Percentiles rank a stretch among this genome's conserved stretches.
Evolutionary conservation across 352 stramenopile species (phyloP).

Genomic region (Globisporangium mamillatum): DNA sequence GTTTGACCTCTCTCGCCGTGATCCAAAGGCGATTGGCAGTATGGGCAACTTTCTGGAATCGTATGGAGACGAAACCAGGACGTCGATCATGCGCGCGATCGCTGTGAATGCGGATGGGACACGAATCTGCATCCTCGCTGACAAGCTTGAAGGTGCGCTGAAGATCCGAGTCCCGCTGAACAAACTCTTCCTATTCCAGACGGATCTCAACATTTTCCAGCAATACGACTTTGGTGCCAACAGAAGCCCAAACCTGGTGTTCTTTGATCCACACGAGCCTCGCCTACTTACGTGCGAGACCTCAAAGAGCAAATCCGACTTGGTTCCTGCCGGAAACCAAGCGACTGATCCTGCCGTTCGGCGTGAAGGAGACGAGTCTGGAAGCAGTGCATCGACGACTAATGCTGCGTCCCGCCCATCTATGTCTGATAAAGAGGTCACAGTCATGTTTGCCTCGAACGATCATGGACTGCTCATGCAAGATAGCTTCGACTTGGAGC

Average conservation of each 20-base stretch:
- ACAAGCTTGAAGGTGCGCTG: constrained; percentile 70
- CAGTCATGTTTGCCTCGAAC: constrained; percentile 90
- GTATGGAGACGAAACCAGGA: constrained; percentile 54
- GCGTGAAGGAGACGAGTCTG: constrained; percentile 19
- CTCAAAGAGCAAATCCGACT: constrained; percentile 42
- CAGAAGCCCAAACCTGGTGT: constrained; percentile 75
- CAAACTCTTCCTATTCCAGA: constrained; percentile 90
- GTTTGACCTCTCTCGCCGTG: constrained; percentile 81
- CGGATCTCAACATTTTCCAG: constrained; percentile 87
- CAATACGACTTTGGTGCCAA: constrained; percentile 86
- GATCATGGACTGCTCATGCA: constrained; percentile 91
- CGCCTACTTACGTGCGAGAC: constrained; percentile 87
- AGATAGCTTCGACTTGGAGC: constrained; percentile 85
- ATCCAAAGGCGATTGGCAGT: constrained; percentile 85
- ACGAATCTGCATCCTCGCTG: constrained; percentile 84
- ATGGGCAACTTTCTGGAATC: constrained; percentile 72
- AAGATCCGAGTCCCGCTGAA: constrained; percentile 83
- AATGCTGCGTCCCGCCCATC: constrained; percentile 10
- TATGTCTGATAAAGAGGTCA: constrained; percentile 82
- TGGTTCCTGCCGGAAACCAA: constrained; percentile 5
- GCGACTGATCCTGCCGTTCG: constrained; percentile 6
- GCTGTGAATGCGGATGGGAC: constrained; percentile 89
- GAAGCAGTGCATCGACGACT: neutral
- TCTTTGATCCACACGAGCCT: constrained; percentile 89
- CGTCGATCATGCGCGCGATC: constrained; percentile 61